Conservation (phyloP, 305 asterid genomes). For the Solanum aculeatissimum region DNA sequence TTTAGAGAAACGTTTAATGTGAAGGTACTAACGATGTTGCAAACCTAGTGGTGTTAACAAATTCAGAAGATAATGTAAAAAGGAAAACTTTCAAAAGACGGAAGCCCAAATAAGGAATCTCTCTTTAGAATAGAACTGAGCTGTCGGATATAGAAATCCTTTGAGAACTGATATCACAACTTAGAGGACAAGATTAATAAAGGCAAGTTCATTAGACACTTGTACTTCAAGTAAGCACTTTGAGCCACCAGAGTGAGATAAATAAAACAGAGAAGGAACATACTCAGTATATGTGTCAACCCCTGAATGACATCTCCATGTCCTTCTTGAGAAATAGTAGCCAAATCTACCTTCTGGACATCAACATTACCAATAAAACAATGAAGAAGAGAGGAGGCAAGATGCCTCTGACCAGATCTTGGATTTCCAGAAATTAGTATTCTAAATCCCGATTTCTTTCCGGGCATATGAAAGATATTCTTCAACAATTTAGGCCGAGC, state of each 20-base stretch:
- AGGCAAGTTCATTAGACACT: not conserved
- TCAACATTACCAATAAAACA: slow-evolving; percentile 78
- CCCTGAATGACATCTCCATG: slow-evolving; percentile 93
- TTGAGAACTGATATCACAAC: not conserved
- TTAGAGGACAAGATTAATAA: not conserved
- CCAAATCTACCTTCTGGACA: slow-evolving; percentile 80
- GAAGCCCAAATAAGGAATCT: not conserved
- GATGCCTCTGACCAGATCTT: slow-evolving; percentile 87
- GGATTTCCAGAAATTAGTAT: slow-evolving; percentile 78
- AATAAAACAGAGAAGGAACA: slow-evolving; percentile 18
- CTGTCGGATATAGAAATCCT: not conserved
- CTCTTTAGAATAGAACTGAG: not conserved
- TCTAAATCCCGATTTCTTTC: slow-evolving; percentile 61
- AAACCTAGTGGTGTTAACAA: not conserved
- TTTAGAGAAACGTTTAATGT: not conserved
- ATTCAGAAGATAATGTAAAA: not conserved
- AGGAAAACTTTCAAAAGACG: not conserved
- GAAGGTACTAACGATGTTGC: not conserved
- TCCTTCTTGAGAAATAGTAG: slow-evolving; percentile 87
- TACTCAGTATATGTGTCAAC: slow-evolving; percentile 70
- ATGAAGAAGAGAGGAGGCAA: slow-evolving; percentile 89
- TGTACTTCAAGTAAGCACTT: not conserved
- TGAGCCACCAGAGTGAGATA: not conserved
- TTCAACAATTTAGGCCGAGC: slow-evolving; percentile 35
- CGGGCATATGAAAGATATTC: slow-evolving; percentile 19